A percentile compares a stretch with the other conserved stretches of the same genome.
These are phyloP conservation scores for Solanum peruvianum DNA, from an alignment of 257 asterid genomes.

Conservation along the genomic window DNA sequence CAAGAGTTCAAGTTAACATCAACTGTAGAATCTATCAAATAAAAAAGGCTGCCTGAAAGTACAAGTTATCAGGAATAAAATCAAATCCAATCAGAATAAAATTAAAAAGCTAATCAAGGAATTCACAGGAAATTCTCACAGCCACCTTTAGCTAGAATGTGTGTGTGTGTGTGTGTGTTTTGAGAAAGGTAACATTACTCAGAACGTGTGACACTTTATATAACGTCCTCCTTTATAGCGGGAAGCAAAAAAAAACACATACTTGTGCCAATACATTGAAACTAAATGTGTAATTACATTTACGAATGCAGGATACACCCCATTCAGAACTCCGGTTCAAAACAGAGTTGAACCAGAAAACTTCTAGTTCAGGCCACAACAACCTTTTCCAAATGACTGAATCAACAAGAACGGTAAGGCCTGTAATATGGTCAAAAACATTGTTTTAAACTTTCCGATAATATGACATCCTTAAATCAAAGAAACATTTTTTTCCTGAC, in stretches of 20 bases:
- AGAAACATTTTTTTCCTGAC: neutral
- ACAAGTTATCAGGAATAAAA: neutral
- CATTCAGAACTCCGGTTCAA: constrained; percentile 95
- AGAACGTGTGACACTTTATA: neutral
- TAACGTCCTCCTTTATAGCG: neutral
- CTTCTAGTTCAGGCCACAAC: constrained; percentile 92
- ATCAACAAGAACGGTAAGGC: constrained; percentile 65
- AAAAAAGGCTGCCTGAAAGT: neutral
- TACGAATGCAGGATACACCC: constrained; percentile 80
- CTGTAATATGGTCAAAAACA: constrained; percentile 26
- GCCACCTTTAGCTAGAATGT: neutral
- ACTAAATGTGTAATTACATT: neutral
- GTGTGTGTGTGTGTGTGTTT: neutral
- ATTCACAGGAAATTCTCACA: neutral
- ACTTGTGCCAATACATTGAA: neutral
- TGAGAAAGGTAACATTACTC: neutral
- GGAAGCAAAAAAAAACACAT: neutral
- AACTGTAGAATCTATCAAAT: neutral
- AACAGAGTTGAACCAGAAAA: constrained; percentile 96
- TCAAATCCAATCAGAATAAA: neutral
- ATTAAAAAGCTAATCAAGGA: neutral
- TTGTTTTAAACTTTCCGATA: neutral
- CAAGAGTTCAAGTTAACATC: neutral
- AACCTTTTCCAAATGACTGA: constrained; percentile 72
- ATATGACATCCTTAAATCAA: neutral